Conservation (phyloP, 2,329 filamentous ascomycete genomes). For the Teratosphaeria nubilosa region DNA sequence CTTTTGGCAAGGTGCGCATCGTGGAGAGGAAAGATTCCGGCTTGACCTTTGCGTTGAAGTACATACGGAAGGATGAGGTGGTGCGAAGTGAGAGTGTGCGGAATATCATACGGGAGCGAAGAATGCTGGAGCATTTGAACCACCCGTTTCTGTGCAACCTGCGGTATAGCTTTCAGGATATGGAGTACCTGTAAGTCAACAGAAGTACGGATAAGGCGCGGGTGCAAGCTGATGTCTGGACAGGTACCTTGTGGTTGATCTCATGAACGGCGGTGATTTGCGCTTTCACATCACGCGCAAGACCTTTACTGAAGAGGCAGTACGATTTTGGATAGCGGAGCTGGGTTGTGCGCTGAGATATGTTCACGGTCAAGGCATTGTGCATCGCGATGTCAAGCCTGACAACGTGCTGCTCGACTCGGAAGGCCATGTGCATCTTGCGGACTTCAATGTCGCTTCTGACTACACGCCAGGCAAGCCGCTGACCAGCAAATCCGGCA, state of each 20-base stretch:
- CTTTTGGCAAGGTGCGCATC: conserved; percentile 97
- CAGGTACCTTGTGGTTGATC: conserved; percentile 85
- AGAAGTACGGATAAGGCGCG: background rate
- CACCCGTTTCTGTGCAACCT: conserved; percentile 97
- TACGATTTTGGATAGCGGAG: conserved; percentile 94
- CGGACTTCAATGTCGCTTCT: conserved; percentile 97
- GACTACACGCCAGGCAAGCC: conserved; percentile 75
- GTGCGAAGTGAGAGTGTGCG: conserved; percentile 95
- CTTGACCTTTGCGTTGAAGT: conserved; percentile 91
- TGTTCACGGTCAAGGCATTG: conserved; percentile 75
- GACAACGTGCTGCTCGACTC: conserved; percentile 83
- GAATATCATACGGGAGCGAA: conserved; percentile 93
- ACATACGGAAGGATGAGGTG: conserved; percentile 98
- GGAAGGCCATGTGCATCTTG: conserved; percentile 90
- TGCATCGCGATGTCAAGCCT: conserved; percentile 84
- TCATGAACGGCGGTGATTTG: conserved; percentile 95
- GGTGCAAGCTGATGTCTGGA: conserved; percentile 5
- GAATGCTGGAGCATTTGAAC: conserved; percentile 97
- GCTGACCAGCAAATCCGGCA: conserved; percentile 92
- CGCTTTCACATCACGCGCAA: conserved; percentile 97
- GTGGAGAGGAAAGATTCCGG: conserved; percentile 95
- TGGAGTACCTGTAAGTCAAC: conserved; percentile 80
- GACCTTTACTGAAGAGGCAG: conserved; percentile 93
- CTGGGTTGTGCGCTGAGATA: conserved; percentile 84
- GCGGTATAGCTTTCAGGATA: conserved; percentile 97